These are phyloP conservation scores for Pseudocercospora eumusae DNA, from an alignment of 2,329 filamentous ascomycete genomes.

Conservation along the genomic window DNA sequence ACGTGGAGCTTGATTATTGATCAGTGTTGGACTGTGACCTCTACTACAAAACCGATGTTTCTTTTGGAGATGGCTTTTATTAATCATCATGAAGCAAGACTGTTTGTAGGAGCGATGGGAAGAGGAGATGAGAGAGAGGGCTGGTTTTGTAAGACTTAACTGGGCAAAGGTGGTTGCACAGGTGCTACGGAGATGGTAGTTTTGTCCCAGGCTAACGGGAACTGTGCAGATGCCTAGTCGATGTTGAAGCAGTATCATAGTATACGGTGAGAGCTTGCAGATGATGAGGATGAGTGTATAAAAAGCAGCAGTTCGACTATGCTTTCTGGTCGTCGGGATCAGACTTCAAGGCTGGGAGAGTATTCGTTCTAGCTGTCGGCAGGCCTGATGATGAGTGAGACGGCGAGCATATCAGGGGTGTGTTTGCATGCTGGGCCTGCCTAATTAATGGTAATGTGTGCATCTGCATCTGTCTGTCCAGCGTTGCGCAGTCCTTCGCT, in stretches of 20 bases:
- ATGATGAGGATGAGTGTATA: too few relatives aligned
- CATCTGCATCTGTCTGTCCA: slow-evolving; percentile 47
- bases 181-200: too few relatives aligned
- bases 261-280: background rate
- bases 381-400: too few relatives aligned
- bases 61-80: too few relatives aligned
- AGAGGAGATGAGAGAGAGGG: background rate
- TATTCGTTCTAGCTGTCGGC: background rate
- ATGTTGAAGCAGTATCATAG: too few relatives aligned
- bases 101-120: too few relatives aligned
- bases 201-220: slow-evolving; percentile 11
- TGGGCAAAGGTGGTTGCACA: slow-evolving; percentile 11
- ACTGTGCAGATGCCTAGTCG: too few relatives aligned
- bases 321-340: slow-evolving; percentile 4
- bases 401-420: slow-evolving; percentile 1
- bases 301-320: too few relatives aligned
- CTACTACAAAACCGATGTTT: background rate
- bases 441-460: too few relatives aligned
- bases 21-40: too few relatives aligned
- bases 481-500: background rate
- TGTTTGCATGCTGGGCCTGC: background rate
- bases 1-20: background rate
- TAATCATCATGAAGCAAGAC: too few relatives aligned
- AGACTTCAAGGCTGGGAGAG: slow-evolving; percentile 1
- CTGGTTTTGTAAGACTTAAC: slow-evolving; percentile 16